Evolutionary conservation across 305 asterid species (phyloP).

Genomic region (Fraxinus nigra): DNA sequence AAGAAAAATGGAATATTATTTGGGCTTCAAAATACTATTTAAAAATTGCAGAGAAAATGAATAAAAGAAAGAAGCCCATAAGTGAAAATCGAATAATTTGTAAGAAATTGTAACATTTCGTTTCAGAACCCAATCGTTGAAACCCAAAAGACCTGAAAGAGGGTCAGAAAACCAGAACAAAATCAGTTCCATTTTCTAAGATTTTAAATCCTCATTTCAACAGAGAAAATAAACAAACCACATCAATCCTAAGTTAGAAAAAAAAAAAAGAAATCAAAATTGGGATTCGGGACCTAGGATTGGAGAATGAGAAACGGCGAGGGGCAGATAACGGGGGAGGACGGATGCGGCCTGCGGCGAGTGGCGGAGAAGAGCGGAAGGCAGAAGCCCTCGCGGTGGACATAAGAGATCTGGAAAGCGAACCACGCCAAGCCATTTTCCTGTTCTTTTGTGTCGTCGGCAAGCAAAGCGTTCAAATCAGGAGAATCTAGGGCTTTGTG

Average conservation of each 20-base stretch:
- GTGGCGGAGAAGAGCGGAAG: constrained; percentile 58
- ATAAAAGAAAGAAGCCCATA: neutral
- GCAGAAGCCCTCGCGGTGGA: constrained; percentile 69
- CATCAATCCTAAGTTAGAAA: neutral
- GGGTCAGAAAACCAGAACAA: neutral
- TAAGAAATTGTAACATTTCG: neutral
- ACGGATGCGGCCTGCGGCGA: constrained; percentile 41
- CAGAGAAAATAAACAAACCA: neutral
- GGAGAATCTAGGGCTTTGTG: constrained; percentile 25
- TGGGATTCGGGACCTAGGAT: constrained; percentile 55
- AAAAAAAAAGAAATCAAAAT: too few species aligned
- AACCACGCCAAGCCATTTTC: constrained; percentile 86
- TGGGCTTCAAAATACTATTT: neutral
- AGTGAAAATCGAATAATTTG: neutral
- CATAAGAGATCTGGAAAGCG: constrained; percentile 66
- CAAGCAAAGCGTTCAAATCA: constrained; percentile 1
- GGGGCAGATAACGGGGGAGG: constrained; percentile 56
- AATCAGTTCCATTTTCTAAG: neutral
- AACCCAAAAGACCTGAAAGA: neutral
- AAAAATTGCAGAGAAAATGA: neutral
- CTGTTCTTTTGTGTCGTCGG: constrained; percentile 12
- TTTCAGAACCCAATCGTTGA: neutral
- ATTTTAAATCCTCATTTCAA: neutral
- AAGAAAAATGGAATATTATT: neutral
- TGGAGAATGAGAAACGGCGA: constrained; percentile 68